Conservation (phyloP, 352 stramenopile species). For the Phytophthora tentaculata region DNA sequence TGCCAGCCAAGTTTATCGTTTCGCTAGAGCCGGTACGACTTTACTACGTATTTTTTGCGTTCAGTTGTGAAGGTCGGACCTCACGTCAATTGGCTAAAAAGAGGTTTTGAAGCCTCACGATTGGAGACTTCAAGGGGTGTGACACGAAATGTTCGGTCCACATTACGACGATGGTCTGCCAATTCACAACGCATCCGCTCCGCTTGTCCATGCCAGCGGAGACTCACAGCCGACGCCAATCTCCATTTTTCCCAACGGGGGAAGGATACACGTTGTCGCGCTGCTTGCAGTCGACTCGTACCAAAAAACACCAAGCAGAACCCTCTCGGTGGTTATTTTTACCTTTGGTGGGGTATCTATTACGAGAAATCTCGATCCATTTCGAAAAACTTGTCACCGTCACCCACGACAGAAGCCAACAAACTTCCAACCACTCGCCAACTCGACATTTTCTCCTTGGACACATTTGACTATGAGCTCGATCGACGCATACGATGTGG, state of each 20-base stretch:
- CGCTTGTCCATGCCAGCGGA: background rate
- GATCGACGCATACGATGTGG: slow-evolving; percentile 40
- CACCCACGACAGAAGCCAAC: slow-evolving; percentile 14
- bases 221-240: slow-evolving; percentile 17
- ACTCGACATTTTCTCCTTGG: background rate
- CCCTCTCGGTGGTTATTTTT: slow-evolving; percentile 10
- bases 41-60: slow-evolving; percentile 7
- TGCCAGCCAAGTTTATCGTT: slow-evolving; percentile 22
- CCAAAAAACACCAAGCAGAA: slow-evolving; percentile 2
- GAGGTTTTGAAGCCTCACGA: background rate
- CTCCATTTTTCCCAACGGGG: slow-evolving; percentile 24
- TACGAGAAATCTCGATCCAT: slow-evolving; percentile 3
- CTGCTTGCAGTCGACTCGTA: slow-evolving; percentile 34
- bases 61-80: slow-evolving; percentile 27
- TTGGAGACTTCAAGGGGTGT: slow-evolving; percentile 32
- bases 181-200: background rate
- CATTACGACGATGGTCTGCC: slow-evolving; percentile 17
- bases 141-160: slow-evolving; percentile 21
- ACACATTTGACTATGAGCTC: slow-evolving; percentile 37
- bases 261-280: slow-evolving; percentile 27
- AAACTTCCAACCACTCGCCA: slow-evolving; percentile 12
- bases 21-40: slow-evolving; percentile 23
- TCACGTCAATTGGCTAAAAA: slow-evolving; percentile 15
- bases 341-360: slow-evolving; percentile 14
- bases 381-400: slow-evolving; percentile 13